Evolutionary conservation across 1,284 basidiomycete genomes (phyloP), one percentile per base, ranked within the genome.

Genomic region (Rhodotorula sp.): DNA sequence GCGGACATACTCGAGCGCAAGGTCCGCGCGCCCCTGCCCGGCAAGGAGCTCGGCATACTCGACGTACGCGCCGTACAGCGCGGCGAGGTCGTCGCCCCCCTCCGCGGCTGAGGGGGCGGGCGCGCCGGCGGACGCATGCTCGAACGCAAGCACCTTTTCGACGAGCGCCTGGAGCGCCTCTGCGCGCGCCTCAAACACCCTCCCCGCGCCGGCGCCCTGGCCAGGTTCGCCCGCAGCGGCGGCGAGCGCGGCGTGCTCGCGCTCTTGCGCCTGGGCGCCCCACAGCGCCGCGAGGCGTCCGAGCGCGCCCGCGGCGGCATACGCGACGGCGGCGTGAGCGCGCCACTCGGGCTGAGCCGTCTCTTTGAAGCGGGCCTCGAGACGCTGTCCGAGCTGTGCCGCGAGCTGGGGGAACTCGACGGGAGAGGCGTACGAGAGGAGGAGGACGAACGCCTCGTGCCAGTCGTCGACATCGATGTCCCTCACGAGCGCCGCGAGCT

Each of bases 111-210:
- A 80, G 21, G 79, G 79, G n/a, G 83, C 82, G 57, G 81, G 78
- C 6, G 88, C 86, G 81, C 97, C 99, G 51, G 87, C 87, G 65
- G 92, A 92, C 0, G 96, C 96, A 67, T 88, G 87, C 73, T 92
- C 89, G 87, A 99, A 99, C 54, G 97, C 89, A 2, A 92, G 90
- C 55, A 98, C 94, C 84, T 99, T 99, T 83, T 99, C 96, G 79
- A 98, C 88, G 83, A 99, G 96, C 0, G 90, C 90, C 82, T 98
- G 94, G 46, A 99, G 84, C 1, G 95, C 94, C 61, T 89, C 87
- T 0, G 91, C 93, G 79, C 96, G 94, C 0, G 91, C 90, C 15
- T 92, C 89, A 81, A 95, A 97, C 19, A n/a, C n/a, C 21, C n/a
- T 12, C 27, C 50, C 50, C 51, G 63, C 27, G 59, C 61, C 19